Evolutionary conservation across 352 stramenopile species (phyloP), one percentile per base, ranked within the genome.

Genomic region (Thalassiosira mediterranea): DNA sequence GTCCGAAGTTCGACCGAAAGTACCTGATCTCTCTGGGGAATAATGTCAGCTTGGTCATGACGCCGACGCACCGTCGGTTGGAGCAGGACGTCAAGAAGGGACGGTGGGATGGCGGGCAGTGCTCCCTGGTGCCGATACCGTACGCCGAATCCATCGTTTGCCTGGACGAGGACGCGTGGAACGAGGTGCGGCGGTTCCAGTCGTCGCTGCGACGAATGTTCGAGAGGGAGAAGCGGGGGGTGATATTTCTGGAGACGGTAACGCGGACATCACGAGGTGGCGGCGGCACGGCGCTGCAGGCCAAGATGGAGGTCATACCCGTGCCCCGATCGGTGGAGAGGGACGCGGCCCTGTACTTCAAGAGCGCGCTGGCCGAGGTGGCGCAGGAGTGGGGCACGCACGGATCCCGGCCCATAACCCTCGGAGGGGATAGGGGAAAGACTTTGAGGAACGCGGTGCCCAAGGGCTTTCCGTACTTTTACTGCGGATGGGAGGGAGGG

Each of bases 391-490:
- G 77, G 71, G 87, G 82, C 23, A 90, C 79, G 1, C 82, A 91
- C 52, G 82, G 58, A 25, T 86, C 89, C 58, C 59, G 86, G 13
- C 56, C 88, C n/a, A 66, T 79, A 42, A 49, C 42, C 1, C 63
- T 79, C 31, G 44, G 51, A 26, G 29, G 57, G 23, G 51, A 66
- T 46, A 15, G 23, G 29, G 51, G 44, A 29, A 79, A 73, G 42
- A 79, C 53, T 21, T 47, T 79, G 13, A 37, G 44, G 42, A 79
- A 72, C 49, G 52, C 76, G 13, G 56, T 92, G 26, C 87, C 87
- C 0, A 87, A 84, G 34, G 70, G 76, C 21, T 90, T 92, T 74
- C 70, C 81, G 0, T 92, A 92, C 59, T 91, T 91, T 81, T 83
- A 81, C 51, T 56, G 81, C 8, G 82, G 88, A 44, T 90, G 79